Conservation (phyloP, 2,329 filamentous ascomycete species). For the Truncatella angustata region DNA sequence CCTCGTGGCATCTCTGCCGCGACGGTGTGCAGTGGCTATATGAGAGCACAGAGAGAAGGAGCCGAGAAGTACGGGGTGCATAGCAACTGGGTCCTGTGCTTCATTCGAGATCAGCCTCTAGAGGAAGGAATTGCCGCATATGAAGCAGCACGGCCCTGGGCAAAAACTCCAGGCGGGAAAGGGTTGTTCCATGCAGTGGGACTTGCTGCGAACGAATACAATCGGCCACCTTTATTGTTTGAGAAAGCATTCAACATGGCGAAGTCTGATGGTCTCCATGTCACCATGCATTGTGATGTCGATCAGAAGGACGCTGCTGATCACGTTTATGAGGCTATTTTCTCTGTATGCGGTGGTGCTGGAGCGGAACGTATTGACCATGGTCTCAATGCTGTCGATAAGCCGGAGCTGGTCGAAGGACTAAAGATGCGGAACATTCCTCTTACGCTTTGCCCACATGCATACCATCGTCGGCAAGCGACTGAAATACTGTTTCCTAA, state of each 20-base stretch:
- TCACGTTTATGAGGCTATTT: constrained; percentile 37
- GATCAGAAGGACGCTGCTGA: constrained; percentile 45
- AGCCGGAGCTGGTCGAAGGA: constrained; percentile 28
- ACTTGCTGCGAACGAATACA: constrained; percentile 44
- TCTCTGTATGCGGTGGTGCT: constrained; percentile 27
- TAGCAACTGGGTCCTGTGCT: constrained; percentile 40
- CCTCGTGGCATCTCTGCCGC: constrained; percentile 30
- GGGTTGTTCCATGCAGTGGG: constrained; percentile 44
- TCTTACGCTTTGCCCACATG: constrained; percentile 40
- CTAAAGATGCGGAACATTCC: constrained; percentile 32
- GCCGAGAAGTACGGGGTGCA: constrained; percentile 24
- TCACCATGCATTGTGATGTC: constrained; percentile 51
- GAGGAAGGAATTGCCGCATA: constrained; percentile 38
- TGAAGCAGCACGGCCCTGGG: constrained; percentile 36
- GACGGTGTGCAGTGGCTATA: constrained; percentile 33
- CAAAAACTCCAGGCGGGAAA: constrained; percentile 25
- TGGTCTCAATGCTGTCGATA: constrained; percentile 37
- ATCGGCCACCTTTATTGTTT: constrained; percentile 43
- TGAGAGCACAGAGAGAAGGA: constrained; percentile 30
- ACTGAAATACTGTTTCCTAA: constrained; percentile 42
- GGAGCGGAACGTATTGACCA: constrained; percentile 40
- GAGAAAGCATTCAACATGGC: constrained; percentile 36
- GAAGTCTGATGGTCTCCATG: constrained; percentile 37
- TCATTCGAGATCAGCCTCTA: constrained; percentile 37
- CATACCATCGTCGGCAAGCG: constrained; percentile 39